These are phyloP conservation scores for Dipodascus albidus DNA, from an alignment of 805 yeast species.

Conservation along the genomic window DNA sequence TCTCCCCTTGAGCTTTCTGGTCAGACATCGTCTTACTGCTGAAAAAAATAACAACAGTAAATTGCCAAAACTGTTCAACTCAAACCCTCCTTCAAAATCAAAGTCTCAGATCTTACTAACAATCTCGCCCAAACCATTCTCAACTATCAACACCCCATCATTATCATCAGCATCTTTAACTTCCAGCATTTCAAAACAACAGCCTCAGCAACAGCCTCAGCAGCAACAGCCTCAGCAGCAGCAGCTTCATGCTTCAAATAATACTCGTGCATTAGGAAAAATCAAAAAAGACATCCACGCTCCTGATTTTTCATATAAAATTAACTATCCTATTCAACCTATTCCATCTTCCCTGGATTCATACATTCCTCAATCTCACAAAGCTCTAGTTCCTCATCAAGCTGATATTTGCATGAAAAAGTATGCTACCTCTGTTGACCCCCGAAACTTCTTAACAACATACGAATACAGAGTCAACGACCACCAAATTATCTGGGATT, in stretches of 20 bases:
- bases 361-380: conserved; percentile 6
- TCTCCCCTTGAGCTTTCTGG: background rate
- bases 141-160: background rate
- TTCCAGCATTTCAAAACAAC: background rate
- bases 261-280: background rate
- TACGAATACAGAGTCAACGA: conserved; percentile 58
- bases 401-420: conserved; percentile 14
- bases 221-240: background rate
- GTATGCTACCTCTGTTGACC: conserved; percentile 64
- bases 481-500: conserved; percentile 80
- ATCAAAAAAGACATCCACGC: background rate
- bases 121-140: background rate
- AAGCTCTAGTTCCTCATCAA: conserved; percentile 11
- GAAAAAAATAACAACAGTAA: background rate
- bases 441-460: conserved; percentile 57
- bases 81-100: background rate
- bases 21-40: background rate
- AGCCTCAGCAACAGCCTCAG: too few species aligned
- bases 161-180: background rate
- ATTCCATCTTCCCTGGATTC: background rate
- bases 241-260: background rate
- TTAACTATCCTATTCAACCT: background rate
- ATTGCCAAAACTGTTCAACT: background rate
- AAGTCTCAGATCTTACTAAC: background rate
- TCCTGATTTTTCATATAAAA: background rate